phyloP scores from a whole-genome alignment of 768 basidiomycete species.

The Amanita molliuscula region DNA sequence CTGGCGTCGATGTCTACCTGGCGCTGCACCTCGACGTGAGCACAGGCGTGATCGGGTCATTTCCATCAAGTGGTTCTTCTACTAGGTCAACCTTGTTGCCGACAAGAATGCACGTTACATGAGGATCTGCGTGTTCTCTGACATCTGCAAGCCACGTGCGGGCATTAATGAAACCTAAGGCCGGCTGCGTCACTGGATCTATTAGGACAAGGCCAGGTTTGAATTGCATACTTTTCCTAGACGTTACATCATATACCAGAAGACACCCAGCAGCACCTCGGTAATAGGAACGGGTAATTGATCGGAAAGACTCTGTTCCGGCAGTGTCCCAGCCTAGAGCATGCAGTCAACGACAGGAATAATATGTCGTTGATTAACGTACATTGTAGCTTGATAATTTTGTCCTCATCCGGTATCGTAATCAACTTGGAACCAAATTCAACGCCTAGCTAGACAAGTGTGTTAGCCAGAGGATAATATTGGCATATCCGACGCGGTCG shows the following conservation, averaged over 20 bases:
- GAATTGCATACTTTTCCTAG: conserved; percentile 52
- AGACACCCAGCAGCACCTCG: conserved; percentile 79
- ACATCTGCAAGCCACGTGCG: conserved; percentile 82
- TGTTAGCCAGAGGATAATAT: conserved; percentile 1
- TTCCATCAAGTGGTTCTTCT: conserved; percentile 21
- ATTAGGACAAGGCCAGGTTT: conserved; percentile 10
- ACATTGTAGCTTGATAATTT: conserved; percentile 88
- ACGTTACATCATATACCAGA: conserved; percentile 87
- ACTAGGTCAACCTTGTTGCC: conserved; percentile 86
- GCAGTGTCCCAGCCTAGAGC: conserved; percentile 85
- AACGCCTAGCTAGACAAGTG: conserved; percentile 58
- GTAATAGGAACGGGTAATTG: conserved; percentile 86
- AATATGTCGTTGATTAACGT: conserved; percentile 15
- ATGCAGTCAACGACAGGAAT: background rate
- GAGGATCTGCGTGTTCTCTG: conserved; percentile 78
- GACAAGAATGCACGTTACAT: conserved; percentile 83
- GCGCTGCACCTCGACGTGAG: conserved; percentile 10
- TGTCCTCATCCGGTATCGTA: conserved; percentile 69
- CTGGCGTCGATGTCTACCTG: conserved; percentile 30
- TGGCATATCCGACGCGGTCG: background rate
- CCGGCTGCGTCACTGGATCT: background rate
- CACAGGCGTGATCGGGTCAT: conserved; percentile 9
- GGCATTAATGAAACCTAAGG: conserved; percentile 57
- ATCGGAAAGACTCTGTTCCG: conserved; percentile 79
- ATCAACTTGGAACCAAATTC: conserved; percentile 90